These are phyloP conservation scores for Rhinocladiella similis DNA, from an alignment of 2,329 filamentous ascomycete genomes.

Conservation along the genomic window DNA sequence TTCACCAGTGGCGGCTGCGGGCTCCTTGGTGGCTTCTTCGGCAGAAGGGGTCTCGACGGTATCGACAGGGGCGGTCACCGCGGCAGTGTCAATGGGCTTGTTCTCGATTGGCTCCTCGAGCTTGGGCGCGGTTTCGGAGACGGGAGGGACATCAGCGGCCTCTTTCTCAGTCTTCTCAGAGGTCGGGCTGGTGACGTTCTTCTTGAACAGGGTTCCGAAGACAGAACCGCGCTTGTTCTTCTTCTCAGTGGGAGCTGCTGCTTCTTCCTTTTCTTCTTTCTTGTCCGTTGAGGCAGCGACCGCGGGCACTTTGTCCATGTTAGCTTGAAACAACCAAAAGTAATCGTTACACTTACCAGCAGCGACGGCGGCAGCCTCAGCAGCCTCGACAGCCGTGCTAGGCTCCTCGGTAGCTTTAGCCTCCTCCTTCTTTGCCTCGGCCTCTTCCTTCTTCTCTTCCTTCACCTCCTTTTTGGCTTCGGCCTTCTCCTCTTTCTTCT, in stretches of 20 bases:
- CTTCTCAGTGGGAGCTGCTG: constrained; percentile 55
- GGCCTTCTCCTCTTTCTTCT: constrained; percentile 42
- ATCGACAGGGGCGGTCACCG: constrained; percentile 45
- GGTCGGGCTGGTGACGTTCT: constrained; percentile 56
- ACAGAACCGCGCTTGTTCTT: constrained; percentile 87
- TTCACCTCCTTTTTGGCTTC: constrained; percentile 42
- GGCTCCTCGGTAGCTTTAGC: constrained; percentile 34
- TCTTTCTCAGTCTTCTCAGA: constrained; percentile 51
- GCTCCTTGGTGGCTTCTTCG: constrained; percentile 35
- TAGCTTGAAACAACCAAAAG: neutral
- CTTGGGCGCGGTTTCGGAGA: constrained; percentile 51
- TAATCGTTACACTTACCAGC: constrained; percentile 23
- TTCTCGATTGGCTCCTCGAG: constrained; percentile 46
- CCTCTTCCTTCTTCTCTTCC: constrained; percentile 42
- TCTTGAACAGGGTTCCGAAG: constrained; percentile 77
- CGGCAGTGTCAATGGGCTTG: constrained; percentile 43
- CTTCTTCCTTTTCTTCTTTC: constrained; percentile 46
- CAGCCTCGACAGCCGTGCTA: constrained; percentile 42
- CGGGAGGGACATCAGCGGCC: constrained; percentile 45
- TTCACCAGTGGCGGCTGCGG: constrained; percentile 31
- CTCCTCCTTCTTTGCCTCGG: constrained; percentile 46
- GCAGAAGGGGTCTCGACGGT: constrained; percentile 30
- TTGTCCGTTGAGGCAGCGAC: constrained; percentile 53
- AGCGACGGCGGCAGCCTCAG: constrained; percentile 36
- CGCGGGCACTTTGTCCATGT: constrained; percentile 33